phyloP scores from a whole-genome alignment of 140 eudicot genomes.

The Cichorium intybus region DNA sequence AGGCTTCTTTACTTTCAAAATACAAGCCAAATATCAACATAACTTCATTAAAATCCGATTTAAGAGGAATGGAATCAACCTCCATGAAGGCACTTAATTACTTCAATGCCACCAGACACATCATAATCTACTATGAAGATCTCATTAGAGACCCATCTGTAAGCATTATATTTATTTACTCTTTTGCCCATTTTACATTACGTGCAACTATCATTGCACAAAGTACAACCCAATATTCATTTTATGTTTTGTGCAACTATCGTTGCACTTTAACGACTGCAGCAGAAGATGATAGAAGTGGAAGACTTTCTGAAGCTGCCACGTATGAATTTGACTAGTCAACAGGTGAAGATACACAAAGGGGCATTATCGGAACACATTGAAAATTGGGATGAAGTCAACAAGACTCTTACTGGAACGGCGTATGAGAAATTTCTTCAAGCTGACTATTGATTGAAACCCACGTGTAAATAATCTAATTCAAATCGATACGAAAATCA shows the following conservation, averaged over 20 bases:
- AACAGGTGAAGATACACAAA: slow-evolving; percentile 92
- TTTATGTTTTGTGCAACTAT: background rate
- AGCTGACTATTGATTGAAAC: slow-evolving; percentile 55
- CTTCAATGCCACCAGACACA: slow-evolving; percentile 74
- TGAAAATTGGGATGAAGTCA: slow-evolving; percentile 77
- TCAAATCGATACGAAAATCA: background rate
- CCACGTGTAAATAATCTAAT: slow-evolving; percentile 35
- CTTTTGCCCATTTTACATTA: background rate
- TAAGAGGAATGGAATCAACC: slow-evolving; percentile 52
- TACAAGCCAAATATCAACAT: slow-evolving; percentile 71
- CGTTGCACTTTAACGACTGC: background rate
- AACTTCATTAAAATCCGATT: slow-evolving; percentile 44
- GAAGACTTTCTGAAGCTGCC: slow-evolving; percentile 69
- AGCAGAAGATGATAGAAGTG: slow-evolving; percentile 62
- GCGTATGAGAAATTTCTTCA: slow-evolving; percentile 70
- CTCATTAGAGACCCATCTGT: slow-evolving; percentile 64
- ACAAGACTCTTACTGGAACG: slow-evolving; percentile 74
- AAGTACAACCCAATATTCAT: background rate
- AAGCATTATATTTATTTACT: slow-evolving; percentile 27
- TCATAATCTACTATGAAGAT: slow-evolving; percentile 83
- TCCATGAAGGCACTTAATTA: slow-evolving; percentile 54
- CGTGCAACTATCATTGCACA: slow-evolving; percentile 5
- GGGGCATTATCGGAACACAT: slow-evolving; percentile 82
- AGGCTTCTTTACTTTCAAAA: slow-evolving; percentile 79
- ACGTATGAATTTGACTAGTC: slow-evolving; percentile 59